These are phyloP conservation scores for Tylopilus sp. DNA, from an alignment of 1,284 basidiomycete species.

Conservation along the genomic window DNA sequence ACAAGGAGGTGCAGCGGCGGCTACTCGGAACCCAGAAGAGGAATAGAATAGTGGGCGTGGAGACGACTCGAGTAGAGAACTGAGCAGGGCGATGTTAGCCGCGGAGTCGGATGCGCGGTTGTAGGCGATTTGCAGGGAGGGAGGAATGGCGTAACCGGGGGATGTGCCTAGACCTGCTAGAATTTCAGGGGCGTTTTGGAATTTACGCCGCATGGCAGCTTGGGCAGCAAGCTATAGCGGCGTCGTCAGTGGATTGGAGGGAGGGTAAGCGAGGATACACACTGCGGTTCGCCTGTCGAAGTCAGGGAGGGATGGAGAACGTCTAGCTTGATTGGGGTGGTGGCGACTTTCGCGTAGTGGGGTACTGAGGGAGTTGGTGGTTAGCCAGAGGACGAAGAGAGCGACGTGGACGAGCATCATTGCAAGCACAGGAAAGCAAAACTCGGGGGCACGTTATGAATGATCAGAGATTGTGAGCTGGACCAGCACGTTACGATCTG, in stretches of 20 bases:
- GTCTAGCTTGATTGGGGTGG: neutral
- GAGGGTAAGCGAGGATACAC: neutral
- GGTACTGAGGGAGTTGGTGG: constrained; percentile 7
- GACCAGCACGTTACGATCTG: constrained; percentile 9
- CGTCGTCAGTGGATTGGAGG: constrained; percentile 2
- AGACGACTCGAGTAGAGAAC: neutral
- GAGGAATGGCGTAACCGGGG: constrained; percentile 14
- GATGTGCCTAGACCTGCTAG: constrained; percentile 10
- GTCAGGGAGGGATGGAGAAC: neutral
- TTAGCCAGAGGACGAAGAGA: constrained; percentile 14
- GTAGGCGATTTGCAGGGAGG: constrained; percentile 14
- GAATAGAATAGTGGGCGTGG: neutral
- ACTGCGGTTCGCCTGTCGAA: constrained; percentile 13
- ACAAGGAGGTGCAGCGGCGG: neutral
- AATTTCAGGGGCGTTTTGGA: constrained; percentile 17
- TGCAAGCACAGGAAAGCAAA: neutral
- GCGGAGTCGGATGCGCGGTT: constrained; percentile 21
- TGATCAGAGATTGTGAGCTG: constrained; percentile 5
- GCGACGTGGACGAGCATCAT: constrained; percentile 13
- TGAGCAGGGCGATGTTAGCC: constrained; percentile 5
- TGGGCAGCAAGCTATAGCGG: constrained; percentile 17
- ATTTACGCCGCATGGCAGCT: constrained; percentile 17
- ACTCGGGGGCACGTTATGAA: constrained; percentile 1
- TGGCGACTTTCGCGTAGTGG: constrained; percentile 9
- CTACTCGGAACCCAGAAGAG: neutral